Base-by-base conservation (phyloP, 2,329 filamentous ascomycete genomes). In the Epichloe sp. region DNA sequence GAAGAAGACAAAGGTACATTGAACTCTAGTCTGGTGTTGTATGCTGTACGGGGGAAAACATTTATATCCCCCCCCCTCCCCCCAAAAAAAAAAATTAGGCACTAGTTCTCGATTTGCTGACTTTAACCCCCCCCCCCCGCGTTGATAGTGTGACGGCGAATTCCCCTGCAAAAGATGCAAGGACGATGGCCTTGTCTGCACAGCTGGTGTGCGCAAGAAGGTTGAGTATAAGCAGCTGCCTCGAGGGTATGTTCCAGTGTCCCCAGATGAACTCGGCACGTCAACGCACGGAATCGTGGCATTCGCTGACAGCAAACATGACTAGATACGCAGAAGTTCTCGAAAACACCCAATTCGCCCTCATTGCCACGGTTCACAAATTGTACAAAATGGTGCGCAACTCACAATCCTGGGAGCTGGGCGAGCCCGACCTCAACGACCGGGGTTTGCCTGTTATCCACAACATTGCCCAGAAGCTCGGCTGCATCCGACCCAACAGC, bases 201-300 rank as follows among this genome's bases (percentile, higher is more conserved):
- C 77, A 7, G 78, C 79, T 15, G 79, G 79, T 7, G 75, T 78
- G 14, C 70, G 80, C 55, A 83, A 82, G 61, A 83, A 83, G 76
- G 79, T 78, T n/a, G 79, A 83, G 59, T 83, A 80, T 63, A 83
- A 83, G 68, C 79, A 83, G 65, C 63, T 83, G 45, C 79, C 80
- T 11, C 68, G 76, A 69, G 79, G 79, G 73, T 82, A 72, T 53
- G 74, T 62, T 15, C 6, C 3, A 42, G 35, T 8, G 14, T 34
- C 21, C 23, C 23, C 6, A 15, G 5, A 44, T 23, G 14, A 11
- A 43, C 21, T 26, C 6, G 3, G 7, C 11, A 5, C 14, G 14
- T 14, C 4, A 6, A 26, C 17, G 15, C 26, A 15, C n/a, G 26
- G 26, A 31, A 31, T 31, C 26, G 26, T 31, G 26, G 8, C 23